A percentile compares a stretch with the other conserved stretches of the same genome.
These are phyloP conservation scores for Monosporascus sp. DNA, from an alignment of 2,329 filamentous ascomycete genomes.

Conservation along the genomic window DNA sequence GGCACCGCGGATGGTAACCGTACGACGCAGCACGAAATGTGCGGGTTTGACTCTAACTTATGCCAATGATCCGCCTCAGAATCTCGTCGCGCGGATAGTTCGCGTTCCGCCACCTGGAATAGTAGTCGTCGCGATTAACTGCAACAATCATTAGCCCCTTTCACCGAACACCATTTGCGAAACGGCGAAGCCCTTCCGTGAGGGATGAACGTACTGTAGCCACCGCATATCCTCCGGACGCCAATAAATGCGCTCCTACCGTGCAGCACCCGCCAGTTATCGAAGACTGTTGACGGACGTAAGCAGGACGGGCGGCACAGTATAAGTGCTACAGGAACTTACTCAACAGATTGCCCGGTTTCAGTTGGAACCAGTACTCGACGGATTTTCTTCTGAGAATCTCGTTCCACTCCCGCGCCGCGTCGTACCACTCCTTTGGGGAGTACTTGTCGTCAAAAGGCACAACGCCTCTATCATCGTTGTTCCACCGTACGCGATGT, in stretches of 20 bases:
- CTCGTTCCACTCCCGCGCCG: constrained; percentile 67
- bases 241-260: constrained; percentile 80
- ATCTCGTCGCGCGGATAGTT: constrained; percentile 52
- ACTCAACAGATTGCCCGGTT: constrained; percentile 74
- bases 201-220: constrained; percentile 63
- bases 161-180: not conserved
- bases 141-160: not conserved
- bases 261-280: constrained; percentile 94
- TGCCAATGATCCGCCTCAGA: constrained; percentile 28
- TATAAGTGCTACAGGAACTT: constrained; percentile 29
- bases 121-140: constrained; percentile 78
- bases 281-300: constrained; percentile 59
- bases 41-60: not conserved
- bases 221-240: constrained; percentile 81
- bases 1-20: not conserved
- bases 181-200: not conserved
- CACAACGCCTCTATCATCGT: constrained; percentile 74
- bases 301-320: not conserved
- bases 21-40: not conserved
- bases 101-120: constrained; percentile 69
- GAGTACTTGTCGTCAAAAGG: constrained; percentile 44
- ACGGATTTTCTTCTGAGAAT: constrained; percentile 61
- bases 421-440: constrained; percentile 67
- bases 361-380: constrained; percentile 76
- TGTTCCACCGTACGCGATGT: constrained; percentile 82